phyloP scores from a whole-genome alignment of 2,329 filamentous ascomycete species.

The Myriosclerotinia duriaeana region DNA sequence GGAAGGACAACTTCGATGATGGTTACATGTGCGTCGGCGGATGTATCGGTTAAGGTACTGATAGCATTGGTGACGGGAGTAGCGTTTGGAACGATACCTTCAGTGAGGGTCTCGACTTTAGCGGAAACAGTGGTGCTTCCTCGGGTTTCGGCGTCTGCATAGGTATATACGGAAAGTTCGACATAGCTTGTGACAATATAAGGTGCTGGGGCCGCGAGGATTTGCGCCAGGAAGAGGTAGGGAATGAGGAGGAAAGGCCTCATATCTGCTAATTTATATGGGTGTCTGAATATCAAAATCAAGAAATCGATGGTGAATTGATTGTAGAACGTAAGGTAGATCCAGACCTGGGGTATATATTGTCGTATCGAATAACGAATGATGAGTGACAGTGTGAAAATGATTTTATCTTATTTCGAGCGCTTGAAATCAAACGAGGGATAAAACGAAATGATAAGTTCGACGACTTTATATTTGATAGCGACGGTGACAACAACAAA shows the following conservation, averaged over 20 bases:
- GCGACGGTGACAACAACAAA: background rate
- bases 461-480: no score
- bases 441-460: background rate
- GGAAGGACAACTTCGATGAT: slow-evolving; percentile 1
- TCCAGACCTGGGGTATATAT: background rate
- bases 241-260: background rate
- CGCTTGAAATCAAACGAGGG: background rate
- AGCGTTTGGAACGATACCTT: background rate
- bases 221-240: background rate
- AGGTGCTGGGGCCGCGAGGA: slow-evolving; percentile 28
- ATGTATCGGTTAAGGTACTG: background rate
- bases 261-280: background rate
- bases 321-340: background rate
- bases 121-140: rapidly evolving
- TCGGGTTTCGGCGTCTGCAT: background rate
- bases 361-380: background rate
- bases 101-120: background rate
- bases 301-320: background rate
- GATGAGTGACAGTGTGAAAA: no score
- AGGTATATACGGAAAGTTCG: slow-evolving; percentile 29
- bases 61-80: slow-evolving; percentile 9
- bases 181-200: slow-evolving; percentile 32
- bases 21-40: background rate
- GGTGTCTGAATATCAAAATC: background rate
- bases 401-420: background rate